These are phyloP conservation scores for Pisolithus marmoratus DNA, from an alignment of 768 basidiomycete genomes.

Conservation along the genomic window DNA sequence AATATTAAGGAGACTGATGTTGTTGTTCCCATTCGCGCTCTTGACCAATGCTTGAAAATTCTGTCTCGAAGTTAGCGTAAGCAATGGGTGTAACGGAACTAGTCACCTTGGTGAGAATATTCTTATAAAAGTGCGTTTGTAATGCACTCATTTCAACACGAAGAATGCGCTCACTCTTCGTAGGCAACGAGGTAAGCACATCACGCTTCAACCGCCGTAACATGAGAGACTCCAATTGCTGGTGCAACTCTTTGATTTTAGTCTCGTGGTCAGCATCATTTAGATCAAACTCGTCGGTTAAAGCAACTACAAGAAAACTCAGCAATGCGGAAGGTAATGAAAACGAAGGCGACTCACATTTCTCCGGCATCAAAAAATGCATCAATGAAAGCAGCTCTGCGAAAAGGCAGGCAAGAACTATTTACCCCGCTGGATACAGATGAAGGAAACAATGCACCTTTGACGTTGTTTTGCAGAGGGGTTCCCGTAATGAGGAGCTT, in stretches of 20 bases:
- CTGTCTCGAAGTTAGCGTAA: conserved; percentile 32
- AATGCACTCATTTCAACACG: conserved; percentile 96
- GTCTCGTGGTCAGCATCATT: conserved; percentile 87
- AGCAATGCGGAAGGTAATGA: neutral
- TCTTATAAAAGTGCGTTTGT: conserved; percentile 98
- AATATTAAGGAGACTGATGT: conserved; percentile 94
- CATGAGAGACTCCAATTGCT: conserved; percentile 92
- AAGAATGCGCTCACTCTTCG: conserved; percentile 96
- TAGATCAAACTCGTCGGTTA: conserved; percentile 94
- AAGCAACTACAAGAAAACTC: conserved; percentile 52
- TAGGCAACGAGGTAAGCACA: conserved; percentile 91
- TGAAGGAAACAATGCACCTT: conserved; percentile 49
- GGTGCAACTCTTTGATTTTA: conserved; percentile 94
- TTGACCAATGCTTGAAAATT: conserved; percentile 92
- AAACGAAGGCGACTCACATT: conserved; percentile 53
- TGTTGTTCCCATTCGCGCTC: conserved; percentile 82
- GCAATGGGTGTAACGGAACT: neutral
- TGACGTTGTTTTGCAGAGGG: conserved; percentile 97
- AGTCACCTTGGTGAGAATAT: conserved; percentile 84
- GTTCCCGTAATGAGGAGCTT: conserved; percentile 98
- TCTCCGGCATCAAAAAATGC: conserved; percentile 99
- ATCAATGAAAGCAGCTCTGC: conserved; percentile 91
- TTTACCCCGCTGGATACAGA: neutral
- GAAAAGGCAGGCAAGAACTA: conserved; percentile 7
- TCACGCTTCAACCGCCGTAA: conserved; percentile 91